A percentile compares a stretch with the other conserved stretches of the same genome.
Evolutionary conservation across 163 green algal species (phyloP).

Genomic region (Chlorella variabilis): DNA sequence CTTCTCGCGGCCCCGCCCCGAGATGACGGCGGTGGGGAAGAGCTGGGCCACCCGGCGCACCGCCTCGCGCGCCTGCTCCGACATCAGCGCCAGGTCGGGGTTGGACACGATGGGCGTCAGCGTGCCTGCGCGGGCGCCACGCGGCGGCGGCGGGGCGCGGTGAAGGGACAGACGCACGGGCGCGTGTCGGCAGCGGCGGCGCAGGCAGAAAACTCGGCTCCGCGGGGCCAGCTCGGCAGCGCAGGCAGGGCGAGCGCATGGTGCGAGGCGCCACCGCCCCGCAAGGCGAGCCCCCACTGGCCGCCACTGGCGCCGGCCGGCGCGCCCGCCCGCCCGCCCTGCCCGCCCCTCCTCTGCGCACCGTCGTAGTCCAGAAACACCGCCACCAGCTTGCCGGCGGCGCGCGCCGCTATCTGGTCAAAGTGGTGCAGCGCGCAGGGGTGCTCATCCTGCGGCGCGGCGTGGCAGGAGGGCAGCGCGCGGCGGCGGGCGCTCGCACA

Average conservation of each 20-base stretch:
- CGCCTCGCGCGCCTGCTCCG: conserved; percentile 79
- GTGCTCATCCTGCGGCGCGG: conserved; percentile 57
- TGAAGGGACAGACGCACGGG: neutral
- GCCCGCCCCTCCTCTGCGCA: no score
- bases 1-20: conserved; percentile 90
- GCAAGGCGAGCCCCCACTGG: no score
- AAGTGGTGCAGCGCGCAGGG: conserved; percentile 75
- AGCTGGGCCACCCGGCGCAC: conserved; percentile 81
- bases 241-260: no score
- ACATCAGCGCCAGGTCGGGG: conserved; percentile 91
- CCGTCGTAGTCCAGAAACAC: conserved; percentile 99
- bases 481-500: neutral
- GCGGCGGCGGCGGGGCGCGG: no score
- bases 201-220: no score
- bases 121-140: conserved; percentile 79
- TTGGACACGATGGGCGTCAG: conserved; percentile 97
- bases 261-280: no score
- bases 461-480: neutral
- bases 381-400: conserved; percentile 72
- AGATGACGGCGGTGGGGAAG: conserved; percentile 97
- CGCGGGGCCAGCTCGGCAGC: no score
- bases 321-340: no score
- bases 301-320: no score
- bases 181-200: no score
- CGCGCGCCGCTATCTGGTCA: conserved; percentile 52